A percentile compares a stretch with the other conserved stretches of the same genome.
Evolutionary conservation across 495 filamentous ascomycete species (phyloP).

Genomic region (Pyronema domesticum): DNA sequence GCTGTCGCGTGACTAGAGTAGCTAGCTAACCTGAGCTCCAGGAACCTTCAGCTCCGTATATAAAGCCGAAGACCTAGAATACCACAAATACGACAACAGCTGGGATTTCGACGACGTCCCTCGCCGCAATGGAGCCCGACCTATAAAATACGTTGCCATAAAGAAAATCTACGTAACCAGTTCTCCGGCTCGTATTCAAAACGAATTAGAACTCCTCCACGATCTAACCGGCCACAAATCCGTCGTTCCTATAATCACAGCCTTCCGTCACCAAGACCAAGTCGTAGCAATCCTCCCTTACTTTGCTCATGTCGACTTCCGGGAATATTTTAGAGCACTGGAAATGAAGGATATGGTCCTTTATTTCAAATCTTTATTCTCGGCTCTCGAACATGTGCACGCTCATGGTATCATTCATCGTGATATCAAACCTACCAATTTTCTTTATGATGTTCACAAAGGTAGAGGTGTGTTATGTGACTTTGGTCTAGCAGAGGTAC

Average conservation of each 20-base stretch:
- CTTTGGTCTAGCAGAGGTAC: conserved; percentile 74
- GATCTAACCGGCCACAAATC: conserved; percentile 63
- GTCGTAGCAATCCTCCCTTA: conserved; percentile 89
- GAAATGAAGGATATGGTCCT: conserved; percentile 63
- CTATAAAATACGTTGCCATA: conserved; percentile 71
- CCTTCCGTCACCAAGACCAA: conserved; percentile 83
- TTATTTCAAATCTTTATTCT: conserved; percentile 80
- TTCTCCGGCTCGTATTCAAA: conserved; percentile 79
- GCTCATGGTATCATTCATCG: conserved; percentile 70
- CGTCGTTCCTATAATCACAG: conserved; percentile 90
- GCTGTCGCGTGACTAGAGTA: not conserved
- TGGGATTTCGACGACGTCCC: conserved; percentile 55
- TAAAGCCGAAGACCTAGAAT: conserved; percentile 90
- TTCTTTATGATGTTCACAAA: conserved; percentile 74
- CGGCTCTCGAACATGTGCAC: conserved; percentile 69
- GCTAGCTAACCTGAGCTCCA: not conserved
- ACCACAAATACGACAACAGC: conserved; percentile 63
- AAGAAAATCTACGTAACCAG: conserved; percentile 99
- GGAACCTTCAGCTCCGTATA: conserved; percentile 92
- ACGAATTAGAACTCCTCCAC: conserved; percentile 91
- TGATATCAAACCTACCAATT: conserved; percentile 99
- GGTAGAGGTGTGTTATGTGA: conserved; percentile 82
- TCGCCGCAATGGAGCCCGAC: conserved; percentile 20
- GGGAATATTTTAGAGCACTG: conserved; percentile 83
- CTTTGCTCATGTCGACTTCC: conserved; percentile 89